phyloP scores from a whole-genome alignment of 1,284 basidiomycete species.

The Pascua guehoae region DNA sequence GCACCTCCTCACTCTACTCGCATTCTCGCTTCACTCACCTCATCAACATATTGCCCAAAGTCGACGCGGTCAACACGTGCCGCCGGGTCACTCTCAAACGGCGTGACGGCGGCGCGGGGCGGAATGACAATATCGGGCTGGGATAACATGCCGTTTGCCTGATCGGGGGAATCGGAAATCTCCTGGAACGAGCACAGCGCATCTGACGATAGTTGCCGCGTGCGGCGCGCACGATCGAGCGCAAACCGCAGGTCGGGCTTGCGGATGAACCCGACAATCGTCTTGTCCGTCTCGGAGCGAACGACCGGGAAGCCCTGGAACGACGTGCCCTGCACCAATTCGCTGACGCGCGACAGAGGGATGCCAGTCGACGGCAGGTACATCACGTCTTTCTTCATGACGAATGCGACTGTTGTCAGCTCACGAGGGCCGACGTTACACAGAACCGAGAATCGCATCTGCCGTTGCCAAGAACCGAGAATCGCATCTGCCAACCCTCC shows the following conservation, averaged over 20 bases:
- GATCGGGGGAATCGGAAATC: constrained; percentile 27
- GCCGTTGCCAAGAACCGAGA: too few species aligned
- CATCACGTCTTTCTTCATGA: constrained; percentile 79
- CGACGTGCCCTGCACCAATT: constrained; percentile 62
- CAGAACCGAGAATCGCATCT: too few species aligned
- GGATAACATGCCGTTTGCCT: constrained; percentile 17
- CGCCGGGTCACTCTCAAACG: constrained; percentile 11
- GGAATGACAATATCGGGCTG: constrained; percentile 38
- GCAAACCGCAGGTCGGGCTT: constrained; percentile 81
- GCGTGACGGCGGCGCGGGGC: constrained; percentile 5
- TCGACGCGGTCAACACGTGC: constrained; percentile 54
- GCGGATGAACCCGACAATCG: constrained; percentile 82
- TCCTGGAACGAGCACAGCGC: constrained; percentile 68
- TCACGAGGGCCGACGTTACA: too few species aligned
- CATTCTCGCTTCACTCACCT: constrained; percentile 31
- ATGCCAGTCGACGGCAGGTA: constrained; percentile 72
- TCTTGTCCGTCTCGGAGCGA: constrained; percentile 53
- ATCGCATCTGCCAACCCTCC: neutral
- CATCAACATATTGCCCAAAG: constrained; percentile 87
- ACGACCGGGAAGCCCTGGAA: constrained; percentile 93
- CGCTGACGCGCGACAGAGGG: constrained; percentile 69
- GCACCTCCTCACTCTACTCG: too few species aligned
- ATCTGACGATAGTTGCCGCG: constrained; percentile 60
- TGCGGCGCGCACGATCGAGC: constrained; percentile 68
- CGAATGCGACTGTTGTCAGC: constrained; percentile 65